Evolutionary conservation across 2,329 filamentous ascomycete species (phyloP).

Genomic region (Cercospora canescens): DNA sequence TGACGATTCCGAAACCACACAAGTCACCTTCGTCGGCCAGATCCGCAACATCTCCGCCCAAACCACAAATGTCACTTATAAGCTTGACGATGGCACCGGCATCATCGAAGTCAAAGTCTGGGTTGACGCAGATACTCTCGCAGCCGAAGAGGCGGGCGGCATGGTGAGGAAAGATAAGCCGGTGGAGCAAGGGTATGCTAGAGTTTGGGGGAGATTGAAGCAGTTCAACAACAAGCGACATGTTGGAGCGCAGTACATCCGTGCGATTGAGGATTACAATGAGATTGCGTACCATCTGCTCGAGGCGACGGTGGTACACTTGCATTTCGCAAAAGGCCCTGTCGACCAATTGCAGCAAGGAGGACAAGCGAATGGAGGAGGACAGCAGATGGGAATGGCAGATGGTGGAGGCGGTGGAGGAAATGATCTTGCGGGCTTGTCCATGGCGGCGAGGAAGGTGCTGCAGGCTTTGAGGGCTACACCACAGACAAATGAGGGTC

Average conservation of each 20-base stretch:
- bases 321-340: conserved; percentile 75
- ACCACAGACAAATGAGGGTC: conserved; percentile 75
- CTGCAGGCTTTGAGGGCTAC: conserved; percentile 67
- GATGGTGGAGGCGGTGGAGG: conserved; percentile 34
- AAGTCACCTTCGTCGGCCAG: conserved; percentile 84
- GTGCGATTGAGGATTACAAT: conserved; percentile 80
- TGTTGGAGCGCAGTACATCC: conserved; percentile 77
- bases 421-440: conserved; percentile 40
- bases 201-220: conserved; percentile 83
- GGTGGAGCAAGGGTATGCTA: conserved; percentile 75
- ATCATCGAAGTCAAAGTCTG: conserved; percentile 88
- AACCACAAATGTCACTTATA: conserved; percentile 88
- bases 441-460: conserved; percentile 63
- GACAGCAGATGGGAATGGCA: conserved; percentile 23
- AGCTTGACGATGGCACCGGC: conserved; percentile 85
- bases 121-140: conserved; percentile 62
- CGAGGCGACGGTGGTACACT: conserved; percentile 84
- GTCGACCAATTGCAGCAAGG: conserved; percentile 46
- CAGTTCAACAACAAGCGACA: conserved; percentile 80
- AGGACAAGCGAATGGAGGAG: conserved; percentile 24
- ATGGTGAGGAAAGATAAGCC: conserved; percentile 54
- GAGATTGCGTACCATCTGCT: conserved; percentile 91
- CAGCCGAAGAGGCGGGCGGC: conserved; percentile 42
- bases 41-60: conserved; percentile 84
- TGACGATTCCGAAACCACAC: conserved; percentile 70